Evolutionary conservation across 805 yeast genomes (phyloP).

Genomic region (Candida parachauliodes): DNA sequence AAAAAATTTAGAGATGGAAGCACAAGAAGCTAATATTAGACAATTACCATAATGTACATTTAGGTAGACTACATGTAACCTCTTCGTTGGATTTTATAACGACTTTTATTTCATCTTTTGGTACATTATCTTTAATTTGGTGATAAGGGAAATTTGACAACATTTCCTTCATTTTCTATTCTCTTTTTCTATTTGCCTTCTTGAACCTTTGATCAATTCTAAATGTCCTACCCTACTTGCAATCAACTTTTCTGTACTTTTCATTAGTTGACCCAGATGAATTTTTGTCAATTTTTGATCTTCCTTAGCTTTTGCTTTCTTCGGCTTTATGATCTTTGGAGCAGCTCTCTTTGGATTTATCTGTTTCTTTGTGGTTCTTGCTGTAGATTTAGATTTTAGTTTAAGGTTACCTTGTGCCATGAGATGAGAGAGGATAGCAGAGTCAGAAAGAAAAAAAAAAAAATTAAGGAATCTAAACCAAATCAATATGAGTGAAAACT

Average conservation of each 20-base stretch:
- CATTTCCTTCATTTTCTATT: constrained; percentile 33
- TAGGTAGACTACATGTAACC: background rate
- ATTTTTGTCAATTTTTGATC: constrained; percentile 55
- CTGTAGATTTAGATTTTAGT: constrained; percentile 46
- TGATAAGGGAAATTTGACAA: constrained; percentile 14
- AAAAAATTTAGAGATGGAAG: constrained; percentile 56
- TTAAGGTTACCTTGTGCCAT: constrained; percentile 80
- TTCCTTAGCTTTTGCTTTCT: constrained; percentile 46
- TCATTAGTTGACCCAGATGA: constrained; percentile 49
- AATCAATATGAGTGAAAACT: constrained; percentile 28
- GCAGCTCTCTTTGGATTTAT: constrained; percentile 64
- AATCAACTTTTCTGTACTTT: constrained; percentile 78
- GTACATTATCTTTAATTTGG: constrained; percentile 2
- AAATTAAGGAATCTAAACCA: background rate
- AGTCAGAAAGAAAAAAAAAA: constrained; percentile 3
- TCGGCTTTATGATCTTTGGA: constrained; percentile 68
- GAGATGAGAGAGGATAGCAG: constrained; percentile 10
- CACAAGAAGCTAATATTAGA: constrained; percentile 52
- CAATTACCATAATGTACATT: constrained; percentile 34
- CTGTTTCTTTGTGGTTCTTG: constrained; percentile 64
- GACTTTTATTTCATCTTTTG: background rate
- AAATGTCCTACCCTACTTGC: constrained; percentile 92
- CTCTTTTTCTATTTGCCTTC: constrained; percentile 57
- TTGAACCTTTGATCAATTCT: constrained; percentile 85
- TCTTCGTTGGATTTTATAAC: no score